Percentiles rank a stretch among this genome's conserved stretches.
Evolutionary conservation across 2,329 filamentous ascomycete genomes (phyloP).

Genomic region (Incumbomyces delicatus): DNA sequence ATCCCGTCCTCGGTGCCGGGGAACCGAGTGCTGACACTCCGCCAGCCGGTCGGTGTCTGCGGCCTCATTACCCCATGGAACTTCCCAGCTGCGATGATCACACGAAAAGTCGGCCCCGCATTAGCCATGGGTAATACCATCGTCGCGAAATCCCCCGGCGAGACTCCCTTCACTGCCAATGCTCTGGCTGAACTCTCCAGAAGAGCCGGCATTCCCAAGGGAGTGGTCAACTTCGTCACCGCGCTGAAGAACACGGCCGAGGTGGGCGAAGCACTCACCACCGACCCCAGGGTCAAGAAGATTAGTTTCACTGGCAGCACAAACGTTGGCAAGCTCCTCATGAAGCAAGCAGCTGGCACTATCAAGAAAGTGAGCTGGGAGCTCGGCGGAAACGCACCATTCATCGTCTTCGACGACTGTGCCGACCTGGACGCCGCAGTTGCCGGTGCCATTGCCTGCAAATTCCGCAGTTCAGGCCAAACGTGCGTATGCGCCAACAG

Average conservation of each 20-base stretch:
- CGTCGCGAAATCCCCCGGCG: conserved; percentile 80
- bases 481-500: conserved; percentile 77
- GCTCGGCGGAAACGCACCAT: conserved; percentile 87
- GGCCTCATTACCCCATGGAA: conserved; percentile 61
- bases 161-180: conserved; percentile 85
- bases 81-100: conserved; percentile 48
- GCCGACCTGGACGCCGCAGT: conserved; percentile 81
- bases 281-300: conserved; percentile 69
- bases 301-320: conserved; percentile 83
- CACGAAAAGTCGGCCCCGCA: conserved; percentile 44
- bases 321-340: conserved; percentile 61
- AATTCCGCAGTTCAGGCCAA: conserved; percentile 91
- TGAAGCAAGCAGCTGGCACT: conserved; percentile 78
- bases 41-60: conserved; percentile 58
- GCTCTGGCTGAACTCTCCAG: conserved; percentile 78
- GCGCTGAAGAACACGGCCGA: conserved; percentile 67
- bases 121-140: conserved; percentile 93
- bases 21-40: conserved; percentile 53
- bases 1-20: conserved; percentile 50
- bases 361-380: conserved; percentile 84
- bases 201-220: conserved; percentile 78
- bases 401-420: conserved; percentile 87
- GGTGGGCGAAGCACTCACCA: conserved; percentile 68
- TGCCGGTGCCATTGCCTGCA: conserved; percentile 69
- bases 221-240: conserved; percentile 84